These are phyloP conservation scores for Lenwebbia sp. DNA, from an alignment of 345 rosid species.

Conservation along the genomic window DNA sequence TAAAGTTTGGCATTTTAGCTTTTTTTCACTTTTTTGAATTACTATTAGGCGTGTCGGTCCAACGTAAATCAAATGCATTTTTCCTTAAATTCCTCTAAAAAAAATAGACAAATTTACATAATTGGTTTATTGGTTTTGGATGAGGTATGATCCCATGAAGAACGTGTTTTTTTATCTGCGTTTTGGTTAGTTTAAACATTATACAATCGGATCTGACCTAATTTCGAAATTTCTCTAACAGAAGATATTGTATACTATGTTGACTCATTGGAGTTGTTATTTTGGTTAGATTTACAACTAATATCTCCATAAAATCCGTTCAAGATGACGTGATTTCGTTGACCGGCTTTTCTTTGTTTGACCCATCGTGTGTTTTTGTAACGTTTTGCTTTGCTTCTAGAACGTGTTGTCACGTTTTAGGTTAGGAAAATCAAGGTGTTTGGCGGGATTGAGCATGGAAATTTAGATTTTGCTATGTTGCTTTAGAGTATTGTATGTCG, in stretches of 20 bases:
- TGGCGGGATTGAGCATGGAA: not conserved
- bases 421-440: not conserved
- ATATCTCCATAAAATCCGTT: not conserved
- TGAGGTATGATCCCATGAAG: not conserved
- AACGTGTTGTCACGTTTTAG: not conserved
- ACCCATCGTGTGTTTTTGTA: not conserved
- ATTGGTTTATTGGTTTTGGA: no score
- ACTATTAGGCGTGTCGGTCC: no score
- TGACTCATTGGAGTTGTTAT: not conserved
- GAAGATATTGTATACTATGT: not conserved
- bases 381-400: not conserved
- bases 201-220: not conserved
- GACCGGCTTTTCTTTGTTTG: not conserved
- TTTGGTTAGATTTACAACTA: not conserved
- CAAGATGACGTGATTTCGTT: not conserved
- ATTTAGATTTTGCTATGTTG: not conserved
- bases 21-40: no score
- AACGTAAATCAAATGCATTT: no score
- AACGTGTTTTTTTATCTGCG: not conserved
- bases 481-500: not conserved
- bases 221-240: not conserved
- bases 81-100: no score
- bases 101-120: no score
- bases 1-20: no score
- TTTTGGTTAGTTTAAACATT: not conserved